These are phyloP conservation scores for Solanum sparsipilum DNA, from an alignment of 257 asterid genomes.

Conservation along the genomic window DNA sequence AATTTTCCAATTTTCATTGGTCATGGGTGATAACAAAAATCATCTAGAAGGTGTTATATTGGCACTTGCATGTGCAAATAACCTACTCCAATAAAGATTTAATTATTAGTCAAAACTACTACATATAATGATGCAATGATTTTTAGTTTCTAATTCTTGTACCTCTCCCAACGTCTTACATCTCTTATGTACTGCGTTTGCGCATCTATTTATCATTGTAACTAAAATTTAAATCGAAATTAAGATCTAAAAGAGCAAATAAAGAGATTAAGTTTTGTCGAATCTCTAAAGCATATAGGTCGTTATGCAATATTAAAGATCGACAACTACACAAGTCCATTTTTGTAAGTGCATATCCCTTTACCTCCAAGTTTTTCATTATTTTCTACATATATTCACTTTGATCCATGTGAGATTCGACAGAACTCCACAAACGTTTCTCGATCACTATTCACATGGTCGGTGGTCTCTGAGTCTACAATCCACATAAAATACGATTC, in stretches of 20 bases:
- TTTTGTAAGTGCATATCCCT: background rate
- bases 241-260: too few relatives aligned
- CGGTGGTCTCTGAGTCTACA: background rate
- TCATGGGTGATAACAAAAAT: background rate
- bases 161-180: background rate
- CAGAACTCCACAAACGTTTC: background rate
- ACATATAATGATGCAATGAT: conserved; percentile 36
- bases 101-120: conserved; percentile 36
- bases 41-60: background rate
- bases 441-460: background rate
- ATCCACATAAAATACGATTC: too few relatives aligned
- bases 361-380: background rate
- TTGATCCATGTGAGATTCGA: background rate
- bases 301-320: too few relatives aligned
- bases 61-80: background rate
- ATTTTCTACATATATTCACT: background rate
- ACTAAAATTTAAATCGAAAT: too few relatives aligned
- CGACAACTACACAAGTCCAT: background rate
- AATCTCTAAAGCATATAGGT: background rate
- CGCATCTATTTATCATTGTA: background rate
- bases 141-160: background rate
- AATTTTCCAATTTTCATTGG: background rate
- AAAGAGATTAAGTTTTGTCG: background rate
- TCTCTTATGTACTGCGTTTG: background rate
- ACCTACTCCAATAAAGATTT: conserved; percentile 19